These are phyloP conservation scores for Fusarium miscanthi DNA, from an alignment of 2,329 filamentous ascomycete species.

Conservation along the genomic window DNA sequence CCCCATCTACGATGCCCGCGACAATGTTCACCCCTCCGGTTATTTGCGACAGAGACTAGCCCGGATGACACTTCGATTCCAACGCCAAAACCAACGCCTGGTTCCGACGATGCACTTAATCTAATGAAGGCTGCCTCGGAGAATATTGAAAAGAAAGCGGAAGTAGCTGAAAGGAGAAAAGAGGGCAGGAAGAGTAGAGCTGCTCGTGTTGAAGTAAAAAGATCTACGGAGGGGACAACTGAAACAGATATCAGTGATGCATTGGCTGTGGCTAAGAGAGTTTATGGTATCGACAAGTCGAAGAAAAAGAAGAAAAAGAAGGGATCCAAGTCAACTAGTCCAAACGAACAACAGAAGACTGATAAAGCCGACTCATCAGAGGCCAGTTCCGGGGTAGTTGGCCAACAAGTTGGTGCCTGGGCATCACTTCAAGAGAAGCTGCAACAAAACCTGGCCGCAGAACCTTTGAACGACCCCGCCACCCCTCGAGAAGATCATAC, in stretches of 20 bases:
- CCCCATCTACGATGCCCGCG: conserved; percentile 8
- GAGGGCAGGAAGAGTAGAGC: background rate
- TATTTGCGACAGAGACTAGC: conserved; percentile 28
- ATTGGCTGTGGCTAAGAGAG: conserved; percentile 40
- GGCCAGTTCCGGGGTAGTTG: background rate
- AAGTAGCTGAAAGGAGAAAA: background rate
- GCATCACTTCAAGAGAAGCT: conserved; percentile 46
- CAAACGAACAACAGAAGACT: background rate
- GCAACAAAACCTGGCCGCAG: conserved; percentile 19
- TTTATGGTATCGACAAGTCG: conserved; percentile 37
- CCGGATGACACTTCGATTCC: background rate
- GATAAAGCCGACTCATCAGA: background rate
- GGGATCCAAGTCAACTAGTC: background rate
- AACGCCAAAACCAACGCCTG: background rate
- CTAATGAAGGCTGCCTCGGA: background rate
- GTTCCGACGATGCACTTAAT: background rate
- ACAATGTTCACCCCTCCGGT: conserved; percentile 18
- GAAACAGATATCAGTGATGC: conserved; percentile 36
- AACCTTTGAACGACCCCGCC: background rate
- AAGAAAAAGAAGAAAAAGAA: conserved; percentile 6
- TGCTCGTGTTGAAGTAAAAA: background rate
- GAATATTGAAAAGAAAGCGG: background rate
- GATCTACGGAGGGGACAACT: background rate
- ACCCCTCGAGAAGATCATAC: background rate
- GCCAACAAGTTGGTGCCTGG: conserved; percentile 39